phyloP scores from a whole-genome alignment of 164 flowering plant genomes.

The Macadamia tetraphylla region DNA sequence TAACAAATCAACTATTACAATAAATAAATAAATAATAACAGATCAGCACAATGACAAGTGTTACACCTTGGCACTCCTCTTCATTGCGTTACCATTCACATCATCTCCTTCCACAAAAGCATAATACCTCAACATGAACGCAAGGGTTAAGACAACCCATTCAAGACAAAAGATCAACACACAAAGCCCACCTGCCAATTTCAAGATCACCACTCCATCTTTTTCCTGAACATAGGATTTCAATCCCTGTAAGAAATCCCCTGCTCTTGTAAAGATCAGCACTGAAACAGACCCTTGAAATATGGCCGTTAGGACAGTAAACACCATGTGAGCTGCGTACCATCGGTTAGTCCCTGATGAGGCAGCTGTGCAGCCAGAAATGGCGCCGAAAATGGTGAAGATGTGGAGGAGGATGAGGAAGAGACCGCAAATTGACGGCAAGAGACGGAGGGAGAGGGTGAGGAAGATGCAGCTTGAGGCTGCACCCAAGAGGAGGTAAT shows the following conservation, averaged over 20 bases:
- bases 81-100: background rate
- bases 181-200: constrained; percentile 50
- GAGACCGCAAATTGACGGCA: constrained; percentile 60
- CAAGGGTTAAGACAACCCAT: constrained; percentile 56
- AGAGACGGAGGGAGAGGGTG: constrained; percentile 67
- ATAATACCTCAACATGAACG: constrained; percentile 55
- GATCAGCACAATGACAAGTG: too few relatives aligned
- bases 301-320: constrained; percentile 66
- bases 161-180: constrained; percentile 50
- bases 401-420: constrained; percentile 78
- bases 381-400: constrained; percentile 48
- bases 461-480: constrained; percentile 85
- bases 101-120: constrained; percentile 37
- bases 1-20: too few relatives aligned
- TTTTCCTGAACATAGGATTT: constrained; percentile 67
- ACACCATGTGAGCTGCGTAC: constrained; percentile 68
- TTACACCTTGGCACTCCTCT: constrained; percentile 33
- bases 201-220: constrained; percentile 57
- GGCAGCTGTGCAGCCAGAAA: constrained; percentile 47
- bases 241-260: constrained; percentile 43
- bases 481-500: constrained; percentile 77
- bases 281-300: constrained; percentile 76
- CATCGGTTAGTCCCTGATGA: constrained; percentile 39
- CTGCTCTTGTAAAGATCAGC: constrained; percentile 50
- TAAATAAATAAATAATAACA: too few relatives aligned